Conservation (phyloP, 371 early-diverging fungal genomes). For the Mortierella polycephala region DNA sequence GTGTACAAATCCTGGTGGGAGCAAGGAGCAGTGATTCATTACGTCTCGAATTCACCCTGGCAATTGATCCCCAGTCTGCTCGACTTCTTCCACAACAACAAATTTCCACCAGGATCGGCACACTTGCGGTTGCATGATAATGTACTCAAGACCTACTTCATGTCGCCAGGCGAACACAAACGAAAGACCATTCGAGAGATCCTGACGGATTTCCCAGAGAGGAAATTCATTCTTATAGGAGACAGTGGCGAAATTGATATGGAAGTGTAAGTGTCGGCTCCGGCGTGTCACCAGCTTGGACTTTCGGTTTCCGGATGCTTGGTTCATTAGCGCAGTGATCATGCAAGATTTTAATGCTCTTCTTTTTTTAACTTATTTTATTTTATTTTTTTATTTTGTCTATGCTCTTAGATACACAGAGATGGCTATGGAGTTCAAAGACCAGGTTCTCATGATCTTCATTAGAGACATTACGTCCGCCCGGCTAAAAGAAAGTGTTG, state of each 20-base stretch:
- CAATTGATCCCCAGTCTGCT: conserved; percentile 83
- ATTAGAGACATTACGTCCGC: conserved; percentile 82
- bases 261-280: conserved; percentile 65
- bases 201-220: conserved; percentile 77
- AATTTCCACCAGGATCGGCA: conserved; percentile 86
- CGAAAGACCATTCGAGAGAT: conserved; percentile 56
- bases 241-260: conserved; percentile 94
- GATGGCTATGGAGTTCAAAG: conserved; percentile 70
- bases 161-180: conserved; percentile 60
- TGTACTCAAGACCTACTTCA: conserved; percentile 48
- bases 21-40: conserved; percentile 83
- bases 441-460: conserved; percentile 80
- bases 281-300: neutral
- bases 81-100: conserved; percentile 71
- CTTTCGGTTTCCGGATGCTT: conserved; percentile 47
- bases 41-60: conserved; percentile 94
- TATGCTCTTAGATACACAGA: conserved; percentile 58
- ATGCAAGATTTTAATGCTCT: conserved; percentile 44
- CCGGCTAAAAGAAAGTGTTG: conserved; percentile 50
- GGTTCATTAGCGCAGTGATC: conserved; percentile 2
- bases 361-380: neutral
- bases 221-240: conserved; percentile 89
- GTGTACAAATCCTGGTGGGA: conserved; percentile 62
- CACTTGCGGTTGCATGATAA: conserved; percentile 72
- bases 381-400: neutral